Base-by-base conservation (phyloP, 2,329 filamentous ascomycete genomes). In the Aspergillus pseudoglaucus region DNA sequence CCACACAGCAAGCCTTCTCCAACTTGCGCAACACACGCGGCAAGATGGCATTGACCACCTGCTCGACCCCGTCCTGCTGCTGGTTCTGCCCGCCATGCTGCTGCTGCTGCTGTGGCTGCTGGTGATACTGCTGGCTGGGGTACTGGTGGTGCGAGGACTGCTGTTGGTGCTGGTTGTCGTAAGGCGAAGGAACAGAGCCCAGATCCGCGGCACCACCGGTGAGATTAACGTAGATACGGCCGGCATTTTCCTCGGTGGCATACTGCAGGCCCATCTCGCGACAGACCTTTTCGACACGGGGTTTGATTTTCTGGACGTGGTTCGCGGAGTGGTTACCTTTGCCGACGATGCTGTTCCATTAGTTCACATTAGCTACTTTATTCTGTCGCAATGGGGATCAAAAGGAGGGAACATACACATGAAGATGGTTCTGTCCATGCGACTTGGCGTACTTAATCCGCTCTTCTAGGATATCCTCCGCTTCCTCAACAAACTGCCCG, bases 401-500 rank as follows among this genome's bases (percentile, higher is more conserved):
- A 40, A 41, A 4, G 22, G 15, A 10, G 23, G 39, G 15, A 44
- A 64, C 77, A 59, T 70, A 81, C 75, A 95, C 90, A 71, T 95
- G 90, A 47, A 98, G 74, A 71, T 95, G 88, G 17, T 75, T 81
- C 72, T 95, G 85, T 0, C 88, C 88, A 32, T 81, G 78, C 46
- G 78, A 68, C 64, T 82, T 81, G 49, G 90, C 90, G 57, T 87
- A 84, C 56, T 82, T 81, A 62, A 98, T 95, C 56, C 93, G 80
- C 69, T 88, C 78, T 72, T 91, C 88, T 18, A 97, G 75, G 48
- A 96, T 93, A 54, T 88, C 81, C 74, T 95, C 90, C 4, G 93
- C 93, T 74, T 97, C 93, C 66, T 95, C 88, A 50, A 95, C 90
- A 61, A 86, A 96, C 64, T 94, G 87, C 2, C 93, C 93, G 68